phyloP scores from a whole-genome alignment of 2,329 filamentous ascomycete species.

The Trichoderma atroviride region DNA sequence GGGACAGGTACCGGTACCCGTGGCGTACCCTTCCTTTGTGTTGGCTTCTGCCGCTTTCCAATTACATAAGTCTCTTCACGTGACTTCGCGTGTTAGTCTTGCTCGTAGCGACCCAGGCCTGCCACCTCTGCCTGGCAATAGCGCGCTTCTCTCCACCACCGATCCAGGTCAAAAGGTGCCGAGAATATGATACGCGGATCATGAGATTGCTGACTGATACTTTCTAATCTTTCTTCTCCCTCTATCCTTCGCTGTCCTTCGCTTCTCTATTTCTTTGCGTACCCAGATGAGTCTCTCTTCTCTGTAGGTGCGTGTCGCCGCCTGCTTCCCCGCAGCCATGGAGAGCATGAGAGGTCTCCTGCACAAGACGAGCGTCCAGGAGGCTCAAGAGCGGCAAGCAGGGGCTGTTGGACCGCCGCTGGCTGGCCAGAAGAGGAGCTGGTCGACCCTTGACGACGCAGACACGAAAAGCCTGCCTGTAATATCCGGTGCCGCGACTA shows the following conservation, averaged over 20 bases:
- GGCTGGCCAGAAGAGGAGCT: constrained; percentile 53
- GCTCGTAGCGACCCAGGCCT: neutral
- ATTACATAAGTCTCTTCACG: neutral
- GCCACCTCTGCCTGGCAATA: neutral
- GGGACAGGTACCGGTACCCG: neutral
- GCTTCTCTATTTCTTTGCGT: neutral
- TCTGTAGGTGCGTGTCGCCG: constrained; percentile 10
- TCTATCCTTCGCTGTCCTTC: neutral
- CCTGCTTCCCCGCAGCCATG: constrained; percentile 36
- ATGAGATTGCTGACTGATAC: constrained; percentile 3
- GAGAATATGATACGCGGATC: neutral
- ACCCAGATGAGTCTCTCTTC: neutral
- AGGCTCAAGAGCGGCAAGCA: constrained; percentile 45
- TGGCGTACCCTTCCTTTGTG: neutral
- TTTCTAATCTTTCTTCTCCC: neutral
- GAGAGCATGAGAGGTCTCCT: constrained; percentile 46
- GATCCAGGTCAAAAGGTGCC: neutral
- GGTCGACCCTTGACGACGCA: constrained; percentile 33
- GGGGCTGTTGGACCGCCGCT: constrained; percentile 45
- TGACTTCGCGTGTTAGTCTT: constrained; percentile 6
- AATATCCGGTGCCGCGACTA: neutral
- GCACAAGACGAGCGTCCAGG: constrained; percentile 56
- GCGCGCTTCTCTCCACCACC: neutral
- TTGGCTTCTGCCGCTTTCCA: neutral
- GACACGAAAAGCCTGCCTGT: neutral